Base-by-base conservation (phyloP, 139 green algal species). In the Picochlorum costavermella region DNA sequence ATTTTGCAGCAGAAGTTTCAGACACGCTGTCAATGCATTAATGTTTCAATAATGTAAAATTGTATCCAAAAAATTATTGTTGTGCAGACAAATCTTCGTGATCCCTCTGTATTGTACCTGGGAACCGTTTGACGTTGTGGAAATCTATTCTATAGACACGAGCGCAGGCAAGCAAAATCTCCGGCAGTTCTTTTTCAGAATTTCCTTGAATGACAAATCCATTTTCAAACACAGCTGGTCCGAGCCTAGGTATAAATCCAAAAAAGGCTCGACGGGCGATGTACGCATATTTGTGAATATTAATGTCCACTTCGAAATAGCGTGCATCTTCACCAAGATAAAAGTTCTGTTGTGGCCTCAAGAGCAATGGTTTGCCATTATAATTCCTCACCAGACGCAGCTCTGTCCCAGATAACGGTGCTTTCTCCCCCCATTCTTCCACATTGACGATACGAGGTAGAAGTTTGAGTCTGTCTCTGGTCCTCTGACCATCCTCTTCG, bases 351-450 rank as follows among this genome's bases (percentile, higher is more conserved):
- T 95, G 87, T 4, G 88, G 89, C 5, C 83, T 77, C 2, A 84
- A 87, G 3, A 96, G 70, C 30, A 96, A 66, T 11, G 89, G 89
- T 74, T 96, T 96, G 46, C 90, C 85, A 50, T 93, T 91, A 78
- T 95, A 96, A 46, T 70, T 86, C 5, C 53, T 17, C 29, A 96
- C 69, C 59, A 92, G 67, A 20, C 80, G 75, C 53, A 84, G 57
- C 71, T 94, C 87, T 40, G 76, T 66, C 6, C 61, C 69, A 73
- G 73, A 87, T 48, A 96, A 72, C 4, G 84, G 84, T 0, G 60
- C 87, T 37, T 71, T 74, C 14, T 59, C 56, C 1, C 78, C 77
- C 86, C 84, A 93, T 75, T 95, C 78, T 11, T 86, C 89, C 14
- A 86, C 50, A 64, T 96, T 96, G 26, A 81, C 71, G 5, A 93